phyloP scores from a whole-genome alignment of 2,329 filamentous ascomycete species.

The Botryotinia calthae region DNA sequence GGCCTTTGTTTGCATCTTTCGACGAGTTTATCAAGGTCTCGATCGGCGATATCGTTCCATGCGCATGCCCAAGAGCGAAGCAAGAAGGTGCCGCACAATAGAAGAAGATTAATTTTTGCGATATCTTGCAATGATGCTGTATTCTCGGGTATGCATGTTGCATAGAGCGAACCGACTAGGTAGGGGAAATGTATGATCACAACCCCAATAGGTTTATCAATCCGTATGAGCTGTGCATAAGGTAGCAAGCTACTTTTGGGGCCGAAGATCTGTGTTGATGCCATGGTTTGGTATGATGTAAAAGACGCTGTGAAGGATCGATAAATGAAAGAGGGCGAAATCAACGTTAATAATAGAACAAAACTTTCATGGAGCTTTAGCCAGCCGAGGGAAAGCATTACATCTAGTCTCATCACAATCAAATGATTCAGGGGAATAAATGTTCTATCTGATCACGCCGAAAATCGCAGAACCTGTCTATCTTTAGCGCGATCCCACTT shows the following conservation, averaged over 20 bases:
- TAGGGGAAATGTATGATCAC: conserved; percentile 3
- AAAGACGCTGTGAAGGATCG: not conserved
- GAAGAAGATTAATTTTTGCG: not conserved
- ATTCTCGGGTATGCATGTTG: not conserved
- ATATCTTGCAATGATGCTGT: not conserved
- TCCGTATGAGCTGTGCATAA: not conserved
- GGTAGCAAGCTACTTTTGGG: not conserved
- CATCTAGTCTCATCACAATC: too few species aligned
- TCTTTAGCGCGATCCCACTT: too few species aligned
- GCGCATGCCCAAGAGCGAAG: not conserved
- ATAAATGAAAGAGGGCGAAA: not conserved
- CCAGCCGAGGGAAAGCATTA: too few species aligned
- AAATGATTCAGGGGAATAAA: too few species aligned
- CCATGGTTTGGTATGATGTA: not conserved
- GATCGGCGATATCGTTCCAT: not conserved
- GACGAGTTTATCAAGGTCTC: not conserved
- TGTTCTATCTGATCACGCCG: too few species aligned
- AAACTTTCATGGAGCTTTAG: too few species aligned
- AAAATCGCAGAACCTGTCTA: too few species aligned
- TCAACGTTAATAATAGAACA: too few species aligned
- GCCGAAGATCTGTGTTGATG: not conserved
- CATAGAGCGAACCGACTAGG: not conserved
- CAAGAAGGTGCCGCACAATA: not conserved
- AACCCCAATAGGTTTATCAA: not conserved
- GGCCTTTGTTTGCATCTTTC: not conserved